Percentiles rank a stretch among this genome's conserved stretches.
Evolutionary conservation across 768 basidiomycete genomes (phyloP).

Genomic region (Glaciozyma martinii): DNA sequence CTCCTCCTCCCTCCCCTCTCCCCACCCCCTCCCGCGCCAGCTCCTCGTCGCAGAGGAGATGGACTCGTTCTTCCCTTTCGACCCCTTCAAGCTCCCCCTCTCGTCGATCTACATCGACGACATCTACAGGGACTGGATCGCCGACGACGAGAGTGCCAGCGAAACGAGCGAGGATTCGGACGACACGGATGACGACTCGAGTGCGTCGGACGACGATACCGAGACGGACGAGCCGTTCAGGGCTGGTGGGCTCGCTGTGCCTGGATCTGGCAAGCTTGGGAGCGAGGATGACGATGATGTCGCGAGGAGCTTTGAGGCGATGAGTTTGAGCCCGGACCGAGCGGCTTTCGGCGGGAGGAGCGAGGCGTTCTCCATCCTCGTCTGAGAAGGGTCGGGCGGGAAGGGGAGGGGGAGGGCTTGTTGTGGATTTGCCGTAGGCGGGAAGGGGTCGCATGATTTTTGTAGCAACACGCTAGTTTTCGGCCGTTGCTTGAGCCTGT

Average conservation of each 20-base stretch:
- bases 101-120: constrained; percentile 67
- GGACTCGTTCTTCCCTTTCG: constrained; percentile 95
- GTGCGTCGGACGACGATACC: constrained; percentile 8
- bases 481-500: too few relatives aligned
- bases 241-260: constrained; percentile 20
- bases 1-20: neutral
- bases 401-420: too few relatives aligned
- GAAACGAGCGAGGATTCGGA: constrained; percentile 47
- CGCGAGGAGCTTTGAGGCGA: constrained; percentile 31
- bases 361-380: constrained; percentile 1
- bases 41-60: constrained; percentile 41
- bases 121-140: constrained; percentile 87
- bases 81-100: constrained; percentile 82
- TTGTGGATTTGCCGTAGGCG: too few relatives aligned
- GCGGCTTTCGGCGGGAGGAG: constrained; percentile 23
- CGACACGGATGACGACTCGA: constrained; percentile 9
- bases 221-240: constrained; percentile 8
- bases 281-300: constrained; percentile 33
- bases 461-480: too few relatives aligned
- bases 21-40: constrained; percentile 6
- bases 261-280: constrained; percentile 9
- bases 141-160: constrained; percentile 55
- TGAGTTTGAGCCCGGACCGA: constrained; percentile 22
- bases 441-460: too few relatives aligned
- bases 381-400: too few relatives aligned